A percentile compares a stretch with the other conserved stretches of the same genome.
These are phyloP conservation scores for Mycosphaerella sp. DNA, from an alignment of 2,329 filamentous ascomycete genomes.

Conservation along the genomic window DNA sequence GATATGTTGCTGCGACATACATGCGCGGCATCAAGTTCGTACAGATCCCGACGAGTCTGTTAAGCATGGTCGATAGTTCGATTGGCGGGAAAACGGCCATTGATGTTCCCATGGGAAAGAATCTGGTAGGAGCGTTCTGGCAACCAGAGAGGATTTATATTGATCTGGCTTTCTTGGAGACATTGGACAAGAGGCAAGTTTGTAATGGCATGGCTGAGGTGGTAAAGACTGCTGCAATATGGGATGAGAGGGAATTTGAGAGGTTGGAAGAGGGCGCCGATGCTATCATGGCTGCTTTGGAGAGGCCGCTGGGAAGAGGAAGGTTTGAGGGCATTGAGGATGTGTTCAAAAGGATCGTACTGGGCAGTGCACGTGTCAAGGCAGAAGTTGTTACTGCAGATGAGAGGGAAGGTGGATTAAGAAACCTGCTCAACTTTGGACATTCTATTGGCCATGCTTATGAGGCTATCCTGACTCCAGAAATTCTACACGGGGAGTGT, in stretches of 20 bases:
- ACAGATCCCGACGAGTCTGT: slow-evolving; percentile 88
- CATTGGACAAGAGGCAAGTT: slow-evolving; percentile 82
- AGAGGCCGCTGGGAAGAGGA: slow-evolving; percentile 49
- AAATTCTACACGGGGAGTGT: slow-evolving; percentile 90
- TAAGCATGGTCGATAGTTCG: slow-evolving; percentile 97
- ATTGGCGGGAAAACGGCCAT: slow-evolving; percentile 99
- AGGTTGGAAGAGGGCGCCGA: slow-evolving; percentile 75
- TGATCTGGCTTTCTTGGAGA: slow-evolving; percentile 85
- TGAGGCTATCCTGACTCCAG: slow-evolving; percentile 90
- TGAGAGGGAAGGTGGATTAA: slow-evolving; percentile 86
- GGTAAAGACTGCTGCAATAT: slow-evolving; percentile 79
- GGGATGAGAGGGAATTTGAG: slow-evolving; percentile 81
- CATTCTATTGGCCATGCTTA: slow-evolving; percentile 97
- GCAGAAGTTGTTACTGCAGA: slow-evolving; percentile 90
- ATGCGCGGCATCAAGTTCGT: slow-evolving; percentile 97
- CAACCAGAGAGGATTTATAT: slow-evolving; percentile 92
- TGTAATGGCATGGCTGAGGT: slow-evolving; percentile 99
- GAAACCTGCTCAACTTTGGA: slow-evolving; percentile 94
- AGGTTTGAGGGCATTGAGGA: slow-evolving; percentile 62
- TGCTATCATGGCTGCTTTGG: slow-evolving; percentile 66
- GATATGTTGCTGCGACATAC: slow-evolving; percentile 95
- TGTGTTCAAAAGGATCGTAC: slow-evolving; percentile 57
- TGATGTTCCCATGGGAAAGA: slow-evolving; percentile 93
- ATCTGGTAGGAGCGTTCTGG: slow-evolving; percentile 93
- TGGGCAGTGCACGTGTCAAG: slow-evolving; percentile 89